phyloP scores from a whole-genome alignment of 2,329 filamentous ascomycete genomes.

The Emergomyces pasteurianus region DNA sequence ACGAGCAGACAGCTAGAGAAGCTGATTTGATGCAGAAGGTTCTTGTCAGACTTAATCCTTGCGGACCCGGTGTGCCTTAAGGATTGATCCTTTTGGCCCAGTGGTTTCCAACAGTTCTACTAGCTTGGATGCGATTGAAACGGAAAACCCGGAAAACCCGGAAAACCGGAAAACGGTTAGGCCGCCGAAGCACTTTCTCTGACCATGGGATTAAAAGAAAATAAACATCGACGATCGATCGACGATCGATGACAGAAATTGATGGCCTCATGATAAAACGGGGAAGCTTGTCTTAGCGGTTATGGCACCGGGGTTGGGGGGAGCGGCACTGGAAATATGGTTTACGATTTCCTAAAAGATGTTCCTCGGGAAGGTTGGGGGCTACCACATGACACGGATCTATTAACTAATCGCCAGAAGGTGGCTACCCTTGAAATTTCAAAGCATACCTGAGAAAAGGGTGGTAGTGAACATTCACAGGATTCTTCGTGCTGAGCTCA shows the following conservation, averaged over 20 bases:
- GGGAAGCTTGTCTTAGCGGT: slow-evolving; percentile 10
- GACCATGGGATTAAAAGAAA: slow-evolving; percentile 2
- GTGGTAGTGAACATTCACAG: slow-evolving; percentile 22
- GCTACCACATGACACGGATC: slow-evolving; percentile 27
- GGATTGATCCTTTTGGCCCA: too few species aligned
- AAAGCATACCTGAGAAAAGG: slow-evolving; percentile 34
- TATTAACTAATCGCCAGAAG: too few species aligned
- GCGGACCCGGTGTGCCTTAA: too few species aligned
- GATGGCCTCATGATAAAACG: slow-evolving; percentile 9
- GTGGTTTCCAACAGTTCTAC: too few species aligned
- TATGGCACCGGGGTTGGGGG: slow-evolving; percentile 6
- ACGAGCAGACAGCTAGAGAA: slow-evolving; percentile 21
- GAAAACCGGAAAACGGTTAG: too few species aligned
- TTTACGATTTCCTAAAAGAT: slow-evolving; percentile 30
- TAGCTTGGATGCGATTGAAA: slow-evolving; percentile 3
- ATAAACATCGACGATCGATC: background rate
- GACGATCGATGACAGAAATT: background rate
- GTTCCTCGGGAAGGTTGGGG: slow-evolving; percentile 28
- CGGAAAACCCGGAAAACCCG: too few species aligned
- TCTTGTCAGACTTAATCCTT: too few species aligned
- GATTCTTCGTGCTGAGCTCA: background rate
- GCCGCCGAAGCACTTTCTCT: slow-evolving; percentile 12
- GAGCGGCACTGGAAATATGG: slow-evolving; percentile 13
- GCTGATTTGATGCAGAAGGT: slow-evolving; percentile 13
- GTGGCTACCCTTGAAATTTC: slow-evolving; percentile 27